A percentile compares a stretch with the other conserved stretches of the same genome.
These are phyloP conservation scores for Globisporangium barbulae DNA, from an alignment of 352 stramenopile species.

Conservation along the genomic window DNA sequence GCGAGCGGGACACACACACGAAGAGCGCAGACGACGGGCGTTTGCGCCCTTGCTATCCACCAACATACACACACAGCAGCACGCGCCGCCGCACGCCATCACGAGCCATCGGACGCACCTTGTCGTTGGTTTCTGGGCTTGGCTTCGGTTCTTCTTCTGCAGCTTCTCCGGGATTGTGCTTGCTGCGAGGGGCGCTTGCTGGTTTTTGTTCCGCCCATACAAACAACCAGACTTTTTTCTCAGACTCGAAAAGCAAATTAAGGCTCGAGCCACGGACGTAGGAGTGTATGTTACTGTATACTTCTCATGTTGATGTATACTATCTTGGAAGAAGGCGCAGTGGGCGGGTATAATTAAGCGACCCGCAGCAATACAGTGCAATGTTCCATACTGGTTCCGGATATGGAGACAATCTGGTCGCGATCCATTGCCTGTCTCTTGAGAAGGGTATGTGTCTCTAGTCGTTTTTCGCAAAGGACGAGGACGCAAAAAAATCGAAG, in stretches of 20 bases:
- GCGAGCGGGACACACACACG: neutral
- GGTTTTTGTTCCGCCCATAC: slow-evolving; percentile 14
- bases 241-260: neutral
- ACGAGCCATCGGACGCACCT: neutral
- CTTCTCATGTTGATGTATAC: no score
- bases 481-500: slow-evolving; percentile 2
- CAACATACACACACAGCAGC: neutral
- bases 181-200: neutral
- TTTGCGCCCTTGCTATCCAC: neutral
- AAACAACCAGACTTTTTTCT: slow-evolving; percentile 4
- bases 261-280: no score
- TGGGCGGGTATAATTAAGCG: no score
- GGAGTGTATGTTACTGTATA: no score
- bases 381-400: no score
- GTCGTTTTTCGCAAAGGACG: neutral
- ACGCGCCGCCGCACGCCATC: neutral
- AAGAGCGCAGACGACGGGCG: neutral
- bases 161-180: slow-evolving; percentile 4
- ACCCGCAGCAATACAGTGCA: no score
- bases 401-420: no score
- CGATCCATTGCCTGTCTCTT: no score
- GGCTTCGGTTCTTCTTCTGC: slow-evolving; percentile 9
- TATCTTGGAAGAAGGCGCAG: no score
- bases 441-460: no score
- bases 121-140: slow-evolving; percentile 9